Percentiles rank a stretch among this genome's conserved stretches.
Conservation (phyloP, 306 rosid genomes). For the Hippophae rhamnoides region DNA sequence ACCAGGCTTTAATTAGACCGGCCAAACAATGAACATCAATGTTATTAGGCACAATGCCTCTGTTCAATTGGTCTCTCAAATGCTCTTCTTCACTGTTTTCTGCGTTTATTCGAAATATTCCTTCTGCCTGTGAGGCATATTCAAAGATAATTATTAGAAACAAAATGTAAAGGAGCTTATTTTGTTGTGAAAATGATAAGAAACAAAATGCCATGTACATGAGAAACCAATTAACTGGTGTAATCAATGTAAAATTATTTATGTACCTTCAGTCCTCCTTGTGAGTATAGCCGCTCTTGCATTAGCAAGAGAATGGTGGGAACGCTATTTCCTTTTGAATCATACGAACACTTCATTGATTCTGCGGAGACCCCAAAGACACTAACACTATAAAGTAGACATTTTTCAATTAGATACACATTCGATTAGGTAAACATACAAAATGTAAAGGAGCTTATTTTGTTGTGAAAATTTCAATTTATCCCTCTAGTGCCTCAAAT, state of each 20-base stretch:
- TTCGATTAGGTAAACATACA: neutral
- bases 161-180: too few relatives aligned
- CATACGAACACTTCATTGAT: constrained; percentile 83
- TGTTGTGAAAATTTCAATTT: too few relatives aligned
- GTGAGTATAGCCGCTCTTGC: constrained; percentile 66
- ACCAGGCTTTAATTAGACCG: constrained; percentile 97
- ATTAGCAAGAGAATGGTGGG: constrained; percentile 82
- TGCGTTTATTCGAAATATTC: constrained; percentile 76
- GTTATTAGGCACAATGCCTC: constrained; percentile 70
- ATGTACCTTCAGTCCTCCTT: constrained; percentile 76
- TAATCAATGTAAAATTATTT: neutral
- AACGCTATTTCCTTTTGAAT: constrained; percentile 85
- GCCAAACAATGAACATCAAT: constrained; percentile 82
- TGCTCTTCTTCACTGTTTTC: constrained; percentile 79
- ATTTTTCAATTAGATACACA: constrained; percentile 7
- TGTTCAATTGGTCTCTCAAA: constrained; percentile 67
- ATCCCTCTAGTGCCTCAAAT: too few relatives aligned
- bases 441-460: too few relatives aligned
- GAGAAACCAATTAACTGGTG: too few relatives aligned
- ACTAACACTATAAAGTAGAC: constrained; percentile 47
- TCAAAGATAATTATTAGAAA: too few relatives aligned
- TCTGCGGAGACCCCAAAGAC: constrained; percentile 93
- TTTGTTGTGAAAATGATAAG: too few relatives aligned
- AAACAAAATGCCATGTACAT: too few relatives aligned
- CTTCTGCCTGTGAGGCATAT: constrained; percentile 60